A percentile compares a stretch with the other conserved stretches of the same genome.
These are phyloP conservation scores for Kodamaea kaohsiungensis DNA, from an alignment of 805 yeast genomes.

Conservation along the genomic window DNA sequence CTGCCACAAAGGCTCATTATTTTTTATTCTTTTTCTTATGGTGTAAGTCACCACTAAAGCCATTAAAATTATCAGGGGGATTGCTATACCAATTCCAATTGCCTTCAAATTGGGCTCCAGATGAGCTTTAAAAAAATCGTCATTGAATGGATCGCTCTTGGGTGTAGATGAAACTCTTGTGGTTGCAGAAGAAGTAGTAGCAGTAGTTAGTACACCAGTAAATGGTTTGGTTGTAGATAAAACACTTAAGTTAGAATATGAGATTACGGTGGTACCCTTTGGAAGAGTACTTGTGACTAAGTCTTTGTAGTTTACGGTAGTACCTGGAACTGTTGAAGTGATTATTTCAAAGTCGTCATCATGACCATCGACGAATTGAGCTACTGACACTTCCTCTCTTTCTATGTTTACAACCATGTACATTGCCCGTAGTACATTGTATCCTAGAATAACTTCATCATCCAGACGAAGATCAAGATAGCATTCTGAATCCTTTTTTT, in stretches of 20 bases:
- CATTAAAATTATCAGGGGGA: no score
- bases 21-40: no score
- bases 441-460: neutral
- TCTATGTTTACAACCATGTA: neutral
- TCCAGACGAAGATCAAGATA: neutral
- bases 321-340: neutral
- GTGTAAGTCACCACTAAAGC: no score
- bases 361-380: neutral
- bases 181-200: no score
- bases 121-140: no score
- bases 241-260: neutral
- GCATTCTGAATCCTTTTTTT: neutral
- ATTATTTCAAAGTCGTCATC: neutral
- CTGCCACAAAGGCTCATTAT: no score
- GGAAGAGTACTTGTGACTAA: neutral
- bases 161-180: no score
- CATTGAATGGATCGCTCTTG: no score
- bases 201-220: no score
- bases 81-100: no score
- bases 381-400: neutral
- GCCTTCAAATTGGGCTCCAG: no score
- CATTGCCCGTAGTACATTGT: neutral
- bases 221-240: neutral
- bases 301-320: neutral
- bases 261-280: no score